A percentile compares a stretch with the other conserved stretches of the same genome.
phyloP scores from a whole-genome alignment of 805 yeast species.

The Clavispora fructus region DNA sequence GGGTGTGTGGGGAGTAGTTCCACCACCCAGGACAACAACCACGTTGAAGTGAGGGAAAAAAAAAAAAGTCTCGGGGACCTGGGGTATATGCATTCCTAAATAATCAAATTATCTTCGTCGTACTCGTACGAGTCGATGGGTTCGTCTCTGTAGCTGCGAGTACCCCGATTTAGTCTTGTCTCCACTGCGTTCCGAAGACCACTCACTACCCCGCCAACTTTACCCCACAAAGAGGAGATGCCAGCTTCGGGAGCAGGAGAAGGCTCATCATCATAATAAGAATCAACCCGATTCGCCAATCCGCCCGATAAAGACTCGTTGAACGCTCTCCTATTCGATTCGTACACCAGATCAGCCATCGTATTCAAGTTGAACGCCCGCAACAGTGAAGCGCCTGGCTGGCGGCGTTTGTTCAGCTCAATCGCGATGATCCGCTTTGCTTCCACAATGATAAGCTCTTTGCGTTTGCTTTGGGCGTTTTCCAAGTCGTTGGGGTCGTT shows the following conservation, averaged over 20 bases:
- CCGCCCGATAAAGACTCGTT: conserved; percentile 14
- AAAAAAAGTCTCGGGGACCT: too few relatives aligned
- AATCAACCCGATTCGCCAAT: conserved; percentile 18
- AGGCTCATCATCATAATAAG: conserved; percentile 9
- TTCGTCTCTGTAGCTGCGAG: conserved; percentile 19
- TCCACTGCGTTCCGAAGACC: conserved; percentile 18
- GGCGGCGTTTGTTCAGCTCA: conserved; percentile 26
- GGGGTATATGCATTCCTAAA: conserved; percentile 12
- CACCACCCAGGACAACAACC: too few relatives aligned
- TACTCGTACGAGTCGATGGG: conserved; percentile 27
- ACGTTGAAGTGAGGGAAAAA: neutral
- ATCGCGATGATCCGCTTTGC: conserved; percentile 36
- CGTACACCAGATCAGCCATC: conserved; percentile 24
- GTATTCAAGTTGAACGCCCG: conserved; percentile 24
- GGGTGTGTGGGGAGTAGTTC: neutral
- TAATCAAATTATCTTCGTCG: conserved; percentile 30
- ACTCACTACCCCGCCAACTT: conserved; percentile 20
- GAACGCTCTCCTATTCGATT: conserved; percentile 22
- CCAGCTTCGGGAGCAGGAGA: neutral
- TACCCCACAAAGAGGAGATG: conserved; percentile 20
- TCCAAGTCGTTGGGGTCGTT: conserved; percentile 10
- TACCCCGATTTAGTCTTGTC: conserved; percentile 9
- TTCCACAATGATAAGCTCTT: conserved; percentile 36
- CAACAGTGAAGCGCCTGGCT: conserved; percentile 10
- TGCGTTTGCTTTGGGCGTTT: conserved; percentile 19